A percentile compares a stretch with the other conserved stretches of the same genome.
These are phyloP conservation scores for Wakefieldia striispora DNA, from an alignment of 768 basidiomycete genomes.

Conservation along the genomic window DNA sequence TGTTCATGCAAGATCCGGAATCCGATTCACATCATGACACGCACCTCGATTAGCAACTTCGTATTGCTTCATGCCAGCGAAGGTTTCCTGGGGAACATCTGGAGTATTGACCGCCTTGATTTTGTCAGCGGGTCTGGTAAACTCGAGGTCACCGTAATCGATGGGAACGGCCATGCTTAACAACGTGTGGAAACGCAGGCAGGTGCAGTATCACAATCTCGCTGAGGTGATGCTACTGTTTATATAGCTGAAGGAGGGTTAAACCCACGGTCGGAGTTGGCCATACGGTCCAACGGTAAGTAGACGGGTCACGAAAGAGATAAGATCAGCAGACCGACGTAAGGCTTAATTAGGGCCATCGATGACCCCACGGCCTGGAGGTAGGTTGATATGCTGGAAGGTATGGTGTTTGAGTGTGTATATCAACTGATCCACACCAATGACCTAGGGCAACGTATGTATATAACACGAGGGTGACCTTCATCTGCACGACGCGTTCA, in stretches of 20 bases:
- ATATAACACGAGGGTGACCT: too few species aligned
- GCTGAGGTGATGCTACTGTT: conserved; percentile 11
- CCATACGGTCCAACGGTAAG: not conserved
- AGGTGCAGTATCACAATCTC: too few species aligned
- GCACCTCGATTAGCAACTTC: conserved; percentile 38
- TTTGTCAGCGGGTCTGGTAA: conserved; percentile 36
- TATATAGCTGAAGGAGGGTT: conserved; percentile 6
- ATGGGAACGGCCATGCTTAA: conserved; percentile 22
- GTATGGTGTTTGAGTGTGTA: too few species aligned
- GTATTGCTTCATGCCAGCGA: conserved; percentile 38
- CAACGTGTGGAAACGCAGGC: not conserved
- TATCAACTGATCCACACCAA: too few species aligned
- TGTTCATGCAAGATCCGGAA: not conserved
- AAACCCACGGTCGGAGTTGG: not conserved
- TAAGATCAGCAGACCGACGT: conserved; percentile 5
- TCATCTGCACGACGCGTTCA: too few species aligned
- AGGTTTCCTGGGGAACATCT: conserved; percentile 30
- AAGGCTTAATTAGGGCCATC: not conserved
- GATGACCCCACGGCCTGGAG: too few species aligned
- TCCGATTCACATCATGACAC: not conserved
- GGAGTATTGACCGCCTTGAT: conserved; percentile 40
- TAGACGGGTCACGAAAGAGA: not conserved
- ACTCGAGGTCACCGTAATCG: conserved; percentile 33
- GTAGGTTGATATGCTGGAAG: too few species aligned
- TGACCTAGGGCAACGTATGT: too few species aligned